Evolutionary conservation across 257 asterid species (phyloP), one percentile per base, ranked within the genome.

Genomic region (Nicotiana obtusifolia): DNA sequence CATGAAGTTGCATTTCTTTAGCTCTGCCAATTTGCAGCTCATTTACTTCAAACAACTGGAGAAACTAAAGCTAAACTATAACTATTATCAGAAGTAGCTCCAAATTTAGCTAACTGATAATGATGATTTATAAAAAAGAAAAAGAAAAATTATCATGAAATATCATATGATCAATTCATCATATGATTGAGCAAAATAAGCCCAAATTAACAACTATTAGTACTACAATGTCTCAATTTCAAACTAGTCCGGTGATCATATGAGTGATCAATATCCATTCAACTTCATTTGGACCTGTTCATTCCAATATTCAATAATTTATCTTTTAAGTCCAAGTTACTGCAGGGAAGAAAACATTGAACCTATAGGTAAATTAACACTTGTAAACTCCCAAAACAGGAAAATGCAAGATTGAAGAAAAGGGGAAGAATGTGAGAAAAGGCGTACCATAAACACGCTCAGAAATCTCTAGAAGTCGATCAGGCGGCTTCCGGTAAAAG

Each of bases 391-490:
- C n/a, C 22, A 19, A 56, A 56, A 65, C 7, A 71, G 14, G 47
- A 30, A 22, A 44, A 3, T 9, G 20, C 5, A 5, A 44, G 47
- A 41, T 41, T 41, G 47, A 71, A 7, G 7, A 22, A n/a, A 62
- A 1, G 47, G 47, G 47, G 16, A 6, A 35, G 52, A 79, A 26
- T 41, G 54, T 76, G 26, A 76, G 47, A 33, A 61, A 67, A 54
- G 16, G 20, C 41, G 62, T 92, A 96, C 99, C 99, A 65, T 93
- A 96, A 81, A 96, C 99, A 90, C 98, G 86, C 87, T 96, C 99
- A 64, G 97, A 94, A 89, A 96, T 96, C 93, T 96, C 98, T 31
- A 96, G 97, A 87, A 96, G 99, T 88, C 98, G 97, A 91, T 96
- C 99, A 67, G 99, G 99, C 77, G 99, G 99, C 93, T 96, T 96